Evolutionary conservation across 129 eudicot species (phyloP).

Genomic region (Smallanthus sonchifolius): DNA sequence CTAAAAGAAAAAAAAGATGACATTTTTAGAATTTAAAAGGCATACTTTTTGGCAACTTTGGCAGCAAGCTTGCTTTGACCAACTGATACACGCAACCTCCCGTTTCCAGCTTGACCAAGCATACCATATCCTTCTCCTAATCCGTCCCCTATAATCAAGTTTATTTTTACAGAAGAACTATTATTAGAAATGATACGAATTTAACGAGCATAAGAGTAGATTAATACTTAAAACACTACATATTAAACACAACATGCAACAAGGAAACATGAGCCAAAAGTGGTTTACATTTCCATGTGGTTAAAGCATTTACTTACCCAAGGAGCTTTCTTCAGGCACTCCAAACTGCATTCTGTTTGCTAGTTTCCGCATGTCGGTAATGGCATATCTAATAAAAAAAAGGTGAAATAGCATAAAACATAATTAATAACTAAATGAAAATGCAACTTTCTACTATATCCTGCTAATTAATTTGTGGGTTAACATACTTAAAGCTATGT

Average conservation of each 20-base stretch:
- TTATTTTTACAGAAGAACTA: background rate
- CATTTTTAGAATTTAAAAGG: background rate
- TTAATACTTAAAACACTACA: background rate
- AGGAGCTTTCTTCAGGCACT: conserved; percentile 87
- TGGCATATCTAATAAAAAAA: background rate
- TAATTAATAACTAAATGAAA: background rate
- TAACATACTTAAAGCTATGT: background rate
- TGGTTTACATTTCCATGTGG: background rate
- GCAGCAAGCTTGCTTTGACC: conserved; percentile 88
- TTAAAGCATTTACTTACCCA: conserved; percentile 44
- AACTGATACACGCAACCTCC: conserved; percentile 80
- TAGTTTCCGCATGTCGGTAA: conserved; percentile 57
- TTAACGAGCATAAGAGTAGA: background rate
- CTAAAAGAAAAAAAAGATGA: background rate
- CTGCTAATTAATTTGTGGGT: background rate
- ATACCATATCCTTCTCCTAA: conserved; percentile 91
- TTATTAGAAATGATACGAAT: background rate
- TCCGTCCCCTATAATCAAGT: conserved; percentile 63
- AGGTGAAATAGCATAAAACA: conserved; percentile 22
- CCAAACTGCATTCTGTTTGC: conserved; percentile 99
- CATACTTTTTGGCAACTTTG: conserved; percentile 87
- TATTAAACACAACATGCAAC: background rate
- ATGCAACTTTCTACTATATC: background rate
- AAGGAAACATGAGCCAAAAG: background rate
- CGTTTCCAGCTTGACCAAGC: conserved; percentile 92